A percentile compares a stretch with the other conserved stretches of the same genome.
phyloP scores from a whole-genome alignment of 345 rosid genomes.

The Camelina neglecta region DNA sequence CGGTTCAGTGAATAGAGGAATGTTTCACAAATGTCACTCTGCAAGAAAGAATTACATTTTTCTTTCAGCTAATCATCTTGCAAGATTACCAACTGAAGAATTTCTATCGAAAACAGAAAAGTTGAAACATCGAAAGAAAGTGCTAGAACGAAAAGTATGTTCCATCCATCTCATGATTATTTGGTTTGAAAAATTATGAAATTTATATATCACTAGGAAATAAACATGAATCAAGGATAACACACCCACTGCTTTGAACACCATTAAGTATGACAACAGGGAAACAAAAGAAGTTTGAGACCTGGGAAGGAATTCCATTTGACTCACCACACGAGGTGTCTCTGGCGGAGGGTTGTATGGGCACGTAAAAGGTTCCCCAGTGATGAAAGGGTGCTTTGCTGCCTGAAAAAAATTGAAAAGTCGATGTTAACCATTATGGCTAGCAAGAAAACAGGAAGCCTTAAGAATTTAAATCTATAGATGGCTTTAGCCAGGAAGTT shows the following conservation, averaged over 20 bases:
- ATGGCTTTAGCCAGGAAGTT: slow-evolving; percentile 7
- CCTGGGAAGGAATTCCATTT: slow-evolving; percentile 31
- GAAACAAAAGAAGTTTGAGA: slow-evolving; percentile 26
- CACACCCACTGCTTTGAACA: slow-evolving; percentile 13
- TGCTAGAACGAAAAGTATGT: slow-evolving; percentile 24
- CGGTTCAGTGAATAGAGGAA: slow-evolving; percentile 26
- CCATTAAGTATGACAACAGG: slow-evolving; percentile 15
- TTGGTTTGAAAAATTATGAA: slow-evolving; percentile 20
- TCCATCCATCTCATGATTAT: slow-evolving; percentile 13
- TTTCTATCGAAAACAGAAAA: slow-evolving; percentile 19
- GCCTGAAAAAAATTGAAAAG: slow-evolving; percentile 63
- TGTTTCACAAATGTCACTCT: slow-evolving; percentile 23
- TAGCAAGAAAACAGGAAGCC: slow-evolving; percentile 25
- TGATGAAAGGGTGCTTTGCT: slow-evolving; percentile 95
- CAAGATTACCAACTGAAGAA: background rate
- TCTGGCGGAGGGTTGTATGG: slow-evolving; percentile 89
- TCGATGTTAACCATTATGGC: slow-evolving; percentile 11
- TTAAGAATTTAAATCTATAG: background rate
- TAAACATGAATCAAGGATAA: slow-evolving; percentile 20
- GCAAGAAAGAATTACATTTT: slow-evolving; percentile 19
- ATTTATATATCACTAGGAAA: slow-evolving; percentile 2
- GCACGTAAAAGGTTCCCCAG: slow-evolving; percentile 95
- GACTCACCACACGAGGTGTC: slow-evolving; percentile 84
- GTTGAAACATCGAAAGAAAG: slow-evolving; percentile 6
- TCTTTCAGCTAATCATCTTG: slow-evolving; percentile 20